These are phyloP conservation scores for Haematococcus sp. DNA, from an alignment of 139 green algal species.

Conservation along the genomic window DNA sequence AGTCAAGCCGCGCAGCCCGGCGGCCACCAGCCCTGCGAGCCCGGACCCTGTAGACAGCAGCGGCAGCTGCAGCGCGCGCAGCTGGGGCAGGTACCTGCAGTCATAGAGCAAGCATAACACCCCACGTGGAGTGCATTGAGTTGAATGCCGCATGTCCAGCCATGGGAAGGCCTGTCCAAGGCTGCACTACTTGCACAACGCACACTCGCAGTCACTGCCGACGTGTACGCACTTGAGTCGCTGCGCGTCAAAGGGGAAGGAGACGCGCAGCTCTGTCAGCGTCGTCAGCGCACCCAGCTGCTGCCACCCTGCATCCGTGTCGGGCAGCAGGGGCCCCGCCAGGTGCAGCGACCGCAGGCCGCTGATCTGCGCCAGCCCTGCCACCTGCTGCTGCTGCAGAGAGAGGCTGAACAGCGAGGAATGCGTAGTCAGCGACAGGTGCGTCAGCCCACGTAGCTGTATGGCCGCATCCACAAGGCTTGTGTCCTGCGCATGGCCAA, in stretches of 20 bases:
- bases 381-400: not conserved
- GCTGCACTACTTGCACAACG: too few species aligned
- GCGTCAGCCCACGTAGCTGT: not conserved
- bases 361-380: not conserved
- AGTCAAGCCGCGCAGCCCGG: not conserved
- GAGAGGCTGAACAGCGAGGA: not conserved
- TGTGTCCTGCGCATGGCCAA: too few species aligned
- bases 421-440: not conserved
- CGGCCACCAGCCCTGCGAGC: too few species aligned
- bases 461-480: not conserved
- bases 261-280: slow-evolving; percentile 3
- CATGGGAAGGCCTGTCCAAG: too few species aligned
- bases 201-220: too few species aligned
- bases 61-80: too few species aligned
- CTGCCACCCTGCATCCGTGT: not conserved
- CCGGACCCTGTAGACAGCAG: too few species aligned
- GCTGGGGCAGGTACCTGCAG: too few species aligned
- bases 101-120: too few species aligned
- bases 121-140: too few species aligned
- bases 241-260: not conserved
- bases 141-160: too few species aligned
- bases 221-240: not conserved
- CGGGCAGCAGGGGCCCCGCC: not conserved
- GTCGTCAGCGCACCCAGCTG: not conserved
- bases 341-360: slow-evolving; percentile 3